Conservation (phyloP, 2,329 filamentous ascomycete genomes). For the Aspergillus ochraceus region DNA sequence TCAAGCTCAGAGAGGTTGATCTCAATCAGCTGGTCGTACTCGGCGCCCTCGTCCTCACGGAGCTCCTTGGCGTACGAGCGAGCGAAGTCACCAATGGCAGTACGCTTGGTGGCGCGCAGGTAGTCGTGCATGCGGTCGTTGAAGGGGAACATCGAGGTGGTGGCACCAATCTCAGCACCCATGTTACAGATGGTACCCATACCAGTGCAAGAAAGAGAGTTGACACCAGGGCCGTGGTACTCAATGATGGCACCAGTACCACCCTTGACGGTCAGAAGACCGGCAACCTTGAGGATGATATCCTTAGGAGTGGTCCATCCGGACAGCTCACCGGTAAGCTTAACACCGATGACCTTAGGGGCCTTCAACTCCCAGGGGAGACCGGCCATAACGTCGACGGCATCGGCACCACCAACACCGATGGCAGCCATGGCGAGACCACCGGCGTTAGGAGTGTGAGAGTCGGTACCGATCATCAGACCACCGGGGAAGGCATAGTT, state of each 20-base stretch:
- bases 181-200: slow-evolving; percentile 80
- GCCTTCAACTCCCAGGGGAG: slow-evolving; percentile 98
- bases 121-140: slow-evolving; percentile 98
- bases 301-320: slow-evolving; percentile 96
- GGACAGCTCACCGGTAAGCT: slow-evolving; percentile 81
- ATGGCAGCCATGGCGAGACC: slow-evolving; percentile 94
- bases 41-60: slow-evolving; percentile 79
- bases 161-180: slow-evolving; percentile 67
- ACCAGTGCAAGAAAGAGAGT: slow-evolving; percentile 76
- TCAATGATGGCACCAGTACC: slow-evolving; percentile 80
- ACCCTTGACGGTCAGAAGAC: slow-evolving; percentile 96
- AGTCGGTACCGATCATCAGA: slow-evolving; percentile 96
- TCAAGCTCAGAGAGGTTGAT: slow-evolving; percentile 94
- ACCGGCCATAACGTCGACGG: slow-evolving; percentile 97
- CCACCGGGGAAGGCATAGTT: slow-evolving; percentile 99
- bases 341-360: slow-evolving; percentile 94
- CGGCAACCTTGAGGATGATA: slow-evolving; percentile 95
- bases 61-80: slow-evolving; percentile 82
- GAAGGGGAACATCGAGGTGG: slow-evolving; percentile 95
- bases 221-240: slow-evolving; percentile 66
- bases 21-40: slow-evolving; percentile 96
- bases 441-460: slow-evolving; percentile 95
- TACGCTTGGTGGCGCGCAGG: slow-evolving; percentile 84
- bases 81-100: slow-evolving; percentile 86
- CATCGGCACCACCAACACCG: slow-evolving; percentile 96